phyloP scores from a whole-genome alignment of 768 basidiomycete genomes.

The Russula vinacea region DNA sequence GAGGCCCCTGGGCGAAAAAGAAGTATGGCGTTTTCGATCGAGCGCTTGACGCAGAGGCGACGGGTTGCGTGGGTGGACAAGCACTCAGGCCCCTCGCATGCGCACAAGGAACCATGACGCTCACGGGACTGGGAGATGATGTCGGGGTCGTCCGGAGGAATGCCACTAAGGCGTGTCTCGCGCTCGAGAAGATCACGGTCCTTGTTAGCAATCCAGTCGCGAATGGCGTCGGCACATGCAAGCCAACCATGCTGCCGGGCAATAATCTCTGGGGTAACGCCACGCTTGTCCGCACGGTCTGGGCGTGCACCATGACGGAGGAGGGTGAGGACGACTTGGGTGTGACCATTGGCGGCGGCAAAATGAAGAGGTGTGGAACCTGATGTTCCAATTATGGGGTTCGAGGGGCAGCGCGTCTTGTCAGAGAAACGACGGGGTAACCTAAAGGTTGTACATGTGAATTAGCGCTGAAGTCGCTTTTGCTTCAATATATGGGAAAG shows the following conservation, averaged over 20 bases:
- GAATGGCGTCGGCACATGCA: slow-evolving; percentile 70
- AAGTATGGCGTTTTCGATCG: slow-evolving; percentile 60
- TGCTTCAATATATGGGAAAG: background rate
- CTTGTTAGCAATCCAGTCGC: slow-evolving; percentile 62
- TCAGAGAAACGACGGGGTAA: slow-evolving; percentile 71
- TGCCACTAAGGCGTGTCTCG: slow-evolving; percentile 28
- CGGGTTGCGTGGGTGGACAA: slow-evolving; percentile 16
- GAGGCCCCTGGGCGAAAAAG: slow-evolving; percentile 18
- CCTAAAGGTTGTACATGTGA: slow-evolving; percentile 38
- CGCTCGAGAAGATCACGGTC: slow-evolving; percentile 60
- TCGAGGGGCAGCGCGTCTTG: slow-evolving; percentile 61
- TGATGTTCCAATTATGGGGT: slow-evolving; percentile 74
- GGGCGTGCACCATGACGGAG: slow-evolving; percentile 83
- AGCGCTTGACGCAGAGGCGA: slow-evolving; percentile 70
- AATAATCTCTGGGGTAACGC: slow-evolving; percentile 79
- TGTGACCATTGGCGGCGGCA: slow-evolving; percentile 93
- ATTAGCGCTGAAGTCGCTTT: background rate
- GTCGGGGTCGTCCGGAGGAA: slow-evolving; percentile 33
- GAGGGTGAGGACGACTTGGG: slow-evolving; percentile 68
- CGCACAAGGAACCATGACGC: slow-evolving; percentile 22
- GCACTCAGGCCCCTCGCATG: slow-evolving; percentile 20
- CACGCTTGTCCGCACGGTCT: slow-evolving; percentile 84
- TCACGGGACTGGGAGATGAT: slow-evolving; percentile 40
- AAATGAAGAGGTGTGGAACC: slow-evolving; percentile 96
- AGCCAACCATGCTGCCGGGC: slow-evolving; percentile 78